These are phyloP conservation scores for Asterella californica DNA, from an alignment of 225 moss, liverwort and hornwort species.

Conservation along the genomic window DNA sequence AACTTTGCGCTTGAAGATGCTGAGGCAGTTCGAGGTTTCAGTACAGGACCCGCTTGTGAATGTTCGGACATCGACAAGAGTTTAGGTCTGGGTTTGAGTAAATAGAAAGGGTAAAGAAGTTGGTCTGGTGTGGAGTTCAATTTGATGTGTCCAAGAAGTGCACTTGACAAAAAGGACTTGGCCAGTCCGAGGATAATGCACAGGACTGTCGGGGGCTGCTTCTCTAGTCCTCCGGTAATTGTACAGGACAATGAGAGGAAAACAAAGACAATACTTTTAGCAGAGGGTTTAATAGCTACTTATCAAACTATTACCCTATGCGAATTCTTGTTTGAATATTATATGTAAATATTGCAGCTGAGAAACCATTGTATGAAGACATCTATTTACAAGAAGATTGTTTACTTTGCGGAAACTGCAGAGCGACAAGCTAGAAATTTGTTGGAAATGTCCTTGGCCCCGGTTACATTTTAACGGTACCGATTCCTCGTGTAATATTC, in stretches of 20 bases:
- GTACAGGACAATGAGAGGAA: constrained; percentile 4
- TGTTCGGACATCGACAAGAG: constrained; percentile 35
- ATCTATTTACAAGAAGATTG: too few relatives aligned
- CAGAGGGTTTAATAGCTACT: too few relatives aligned
- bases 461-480: too few relatives aligned
- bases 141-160: neutral
- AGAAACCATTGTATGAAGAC: too few relatives aligned
- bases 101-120: constrained; percentile 15
- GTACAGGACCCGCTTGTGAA: constrained; percentile 30
- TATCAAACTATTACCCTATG: too few relatives aligned
- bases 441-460: too few relatives aligned
- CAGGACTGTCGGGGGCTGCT: constrained; percentile 41
- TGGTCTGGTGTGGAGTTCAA: constrained; percentile 30
- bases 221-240: constrained; percentile 12
- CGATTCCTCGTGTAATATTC: too few relatives aligned
- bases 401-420: too few relatives aligned
- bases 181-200: constrained; percentile 41
- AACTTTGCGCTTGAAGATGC: constrained; percentile 31
- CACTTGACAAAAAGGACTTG: constrained; percentile 22
- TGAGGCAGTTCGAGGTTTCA: constrained; percentile 31
- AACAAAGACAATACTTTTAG: too few relatives aligned
- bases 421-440: too few relatives aligned
- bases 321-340: too few relatives aligned
- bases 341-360: too few relatives aligned
- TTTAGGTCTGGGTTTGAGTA: constrained; percentile 12